These are phyloP conservation scores for Cryptococcus sp. DNA, from an alignment of 1,284 basidiomycete species.

Conservation along the genomic window DNA sequence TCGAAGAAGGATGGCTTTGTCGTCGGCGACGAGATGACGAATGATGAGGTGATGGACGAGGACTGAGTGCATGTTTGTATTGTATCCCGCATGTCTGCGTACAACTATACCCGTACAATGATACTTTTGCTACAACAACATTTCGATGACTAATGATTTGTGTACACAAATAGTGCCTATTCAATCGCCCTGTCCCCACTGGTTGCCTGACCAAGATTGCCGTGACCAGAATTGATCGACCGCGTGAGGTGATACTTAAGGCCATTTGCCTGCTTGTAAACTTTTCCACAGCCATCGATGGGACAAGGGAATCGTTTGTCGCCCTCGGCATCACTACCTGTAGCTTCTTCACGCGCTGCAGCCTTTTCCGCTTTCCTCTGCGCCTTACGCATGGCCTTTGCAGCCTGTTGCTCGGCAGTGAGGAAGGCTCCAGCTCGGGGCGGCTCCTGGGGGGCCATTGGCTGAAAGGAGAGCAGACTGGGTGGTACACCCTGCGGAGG, in stretches of 20 bases:
- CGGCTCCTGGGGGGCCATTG: slow-evolving; percentile 12
- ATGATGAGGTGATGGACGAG: slow-evolving; percentile 35
- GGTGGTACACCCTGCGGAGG: slow-evolving; percentile 43
- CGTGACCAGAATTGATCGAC: slow-evolving; percentile 45
- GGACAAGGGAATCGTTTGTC: slow-evolving; percentile 58
- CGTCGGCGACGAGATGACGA: slow-evolving; percentile 55
- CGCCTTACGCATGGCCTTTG: slow-evolving; percentile 33
- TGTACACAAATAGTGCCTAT: neutral
- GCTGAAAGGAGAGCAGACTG: slow-evolving; percentile 40
- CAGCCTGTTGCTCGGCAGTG: slow-evolving; percentile 34
- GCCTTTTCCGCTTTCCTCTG: slow-evolving; percentile 36
- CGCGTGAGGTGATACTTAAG: slow-evolving; percentile 48
- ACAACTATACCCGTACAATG: slow-evolving; percentile 15
- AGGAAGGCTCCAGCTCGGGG: slow-evolving; percentile 4
- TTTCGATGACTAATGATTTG: slow-evolving; percentile 5
- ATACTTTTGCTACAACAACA: slow-evolving; percentile 9
- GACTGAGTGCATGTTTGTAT: slow-evolving; percentile 16
- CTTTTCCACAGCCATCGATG: slow-evolving; percentile 58
- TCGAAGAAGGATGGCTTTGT: slow-evolving; percentile 60
- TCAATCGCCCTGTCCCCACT: slow-evolving; percentile 8
- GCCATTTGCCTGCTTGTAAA: slow-evolving; percentile 55
- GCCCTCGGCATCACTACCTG: slow-evolving; percentile 28
- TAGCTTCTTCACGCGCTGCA: slow-evolving; percentile 35
- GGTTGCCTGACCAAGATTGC: slow-evolving; percentile 35
- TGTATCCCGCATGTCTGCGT: slow-evolving; percentile 4